Base-by-base conservation (phyloP, 2,329 filamentous ascomycete species). In the Sclerotinia minor region DNA sequence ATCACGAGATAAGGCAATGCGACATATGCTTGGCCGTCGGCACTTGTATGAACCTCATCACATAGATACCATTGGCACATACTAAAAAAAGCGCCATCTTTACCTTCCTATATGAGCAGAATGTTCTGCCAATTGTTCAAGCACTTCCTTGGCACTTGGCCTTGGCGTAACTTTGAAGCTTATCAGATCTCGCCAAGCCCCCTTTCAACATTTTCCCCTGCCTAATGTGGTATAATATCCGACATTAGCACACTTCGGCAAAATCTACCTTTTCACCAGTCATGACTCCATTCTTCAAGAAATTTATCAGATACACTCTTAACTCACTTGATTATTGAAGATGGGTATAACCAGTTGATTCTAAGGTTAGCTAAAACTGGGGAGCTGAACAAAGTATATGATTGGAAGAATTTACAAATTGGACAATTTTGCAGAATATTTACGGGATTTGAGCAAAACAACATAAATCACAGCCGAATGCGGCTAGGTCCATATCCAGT, bases 81-180 rank as follows among this genome's bases (percentile, higher is more conserved):
- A 50, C 38, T 61, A 45, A 45, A 41, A 45, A 61, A 50, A 50
- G 29, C 45, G 59, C 59, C 45, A 61, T 26, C 21, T 50, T 38
- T n/a, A 63, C 59, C 59, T 63, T 63, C 59, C 59, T 63, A 50
- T 61, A 45, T 50, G 38, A 50, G 59, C 45, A 50, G 38, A 38
- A 15, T 11, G 21, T 35, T 38, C 21, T 19, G 21, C 59, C 21
- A 50, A 35, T 50, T 35, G 9, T 50, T 24, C 15, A 61, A 61
- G 45, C 59, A 61, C 26, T 26, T 61, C 4, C 59, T 60, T 60
- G 58, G 57, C 57, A 17, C 41, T n/a, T 47, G 19, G 11, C 11
- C 41, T 45, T 29, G 6, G 29, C 21, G 24, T 49, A 49, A 11
- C 24, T 2, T 11, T 13, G 19, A 35, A 19, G 44, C 21, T 61